Conservation (phyloP, 345 rosid genomes). For the Durio zibethinus region DNA sequence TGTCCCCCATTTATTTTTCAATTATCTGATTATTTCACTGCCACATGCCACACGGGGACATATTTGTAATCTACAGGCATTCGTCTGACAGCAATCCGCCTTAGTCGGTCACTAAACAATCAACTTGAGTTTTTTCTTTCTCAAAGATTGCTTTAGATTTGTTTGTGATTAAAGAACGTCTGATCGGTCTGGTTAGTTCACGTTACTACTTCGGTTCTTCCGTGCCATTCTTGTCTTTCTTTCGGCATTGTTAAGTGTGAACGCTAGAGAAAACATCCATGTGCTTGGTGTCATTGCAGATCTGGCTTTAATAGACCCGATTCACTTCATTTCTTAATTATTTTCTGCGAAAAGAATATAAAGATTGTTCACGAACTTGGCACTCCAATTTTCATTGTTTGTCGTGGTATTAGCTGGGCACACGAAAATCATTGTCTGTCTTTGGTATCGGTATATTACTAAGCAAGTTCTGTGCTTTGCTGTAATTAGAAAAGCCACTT, state of each 20-base stretch:
- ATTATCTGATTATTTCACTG: background rate
- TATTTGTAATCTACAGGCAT: background rate
- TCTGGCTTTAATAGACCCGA: background rate
- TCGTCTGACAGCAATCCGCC: background rate
- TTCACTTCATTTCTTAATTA: background rate
- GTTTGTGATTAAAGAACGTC: conserved; percentile 16
- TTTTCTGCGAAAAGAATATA: background rate
- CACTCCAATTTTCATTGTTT: background rate
- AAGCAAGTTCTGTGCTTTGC: background rate
- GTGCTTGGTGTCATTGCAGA: background rate
- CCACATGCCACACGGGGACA: background rate
- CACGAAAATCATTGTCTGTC: background rate
- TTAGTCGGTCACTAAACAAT: background rate
- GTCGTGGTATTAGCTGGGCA: background rate
- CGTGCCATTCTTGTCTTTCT: background rate
- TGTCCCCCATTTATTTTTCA: background rate
- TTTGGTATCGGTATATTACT: background rate
- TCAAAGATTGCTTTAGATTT: background rate
- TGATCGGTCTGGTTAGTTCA: background rate
- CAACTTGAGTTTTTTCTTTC: background rate
- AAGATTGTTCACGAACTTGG: background rate
- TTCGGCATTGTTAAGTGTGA: background rate
- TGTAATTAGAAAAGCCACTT: background rate
- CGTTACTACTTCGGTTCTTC: background rate
- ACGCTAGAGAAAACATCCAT: background rate